Evolutionary conservation across 441 rosid species (phyloP), one percentile per base, ranked within the genome.

Genomic region (Pelargonium australe): DNA sequence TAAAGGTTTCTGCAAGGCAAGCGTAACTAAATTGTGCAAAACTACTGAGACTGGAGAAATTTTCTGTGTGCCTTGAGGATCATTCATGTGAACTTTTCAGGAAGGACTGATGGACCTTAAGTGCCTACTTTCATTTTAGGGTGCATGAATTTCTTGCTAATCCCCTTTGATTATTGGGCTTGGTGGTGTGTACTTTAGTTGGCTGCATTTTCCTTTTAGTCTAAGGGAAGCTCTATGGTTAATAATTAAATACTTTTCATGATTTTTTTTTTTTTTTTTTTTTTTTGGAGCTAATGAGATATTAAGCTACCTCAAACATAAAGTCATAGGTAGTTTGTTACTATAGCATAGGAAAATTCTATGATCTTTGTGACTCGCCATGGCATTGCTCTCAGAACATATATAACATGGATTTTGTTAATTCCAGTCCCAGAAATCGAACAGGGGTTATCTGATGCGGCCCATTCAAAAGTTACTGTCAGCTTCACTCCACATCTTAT

Each of bases 401-500:
- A 47, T 68, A 1, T 60, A 68, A 41, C 64, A 6, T 73, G 64
- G 72, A 7, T 69, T 74, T 49, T 60, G 63, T 73, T 77, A 51
- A 64, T 70, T 87, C 57, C 85, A 95, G 98, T 85, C 80, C 99
- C 99, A 17, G 98, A 95, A 87, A 92, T 95, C 63, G 98, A 95
- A 79, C 99, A 95, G 70, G 99, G 99, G 34, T 78, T 92, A 47
- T 85, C 97, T 47, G 92, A 89, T 77, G 96, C 76, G 70, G 87
- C 89, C 9, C 60, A 41, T 65, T 85, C 93, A 64, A 83, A 90
- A 86, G 73, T 95, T 71, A 92, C 85, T 2, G 90, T 92, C 79
- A 92, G 99, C 85, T 90, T 95, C 75, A 95, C 99, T 49, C 99
- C 99, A 5, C 99, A 95, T 83, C 83, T 95, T 72, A 95, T 92